Conservation (phyloP, 805 yeast genomes). For the Wickerhamomyces queroliae region DNA sequence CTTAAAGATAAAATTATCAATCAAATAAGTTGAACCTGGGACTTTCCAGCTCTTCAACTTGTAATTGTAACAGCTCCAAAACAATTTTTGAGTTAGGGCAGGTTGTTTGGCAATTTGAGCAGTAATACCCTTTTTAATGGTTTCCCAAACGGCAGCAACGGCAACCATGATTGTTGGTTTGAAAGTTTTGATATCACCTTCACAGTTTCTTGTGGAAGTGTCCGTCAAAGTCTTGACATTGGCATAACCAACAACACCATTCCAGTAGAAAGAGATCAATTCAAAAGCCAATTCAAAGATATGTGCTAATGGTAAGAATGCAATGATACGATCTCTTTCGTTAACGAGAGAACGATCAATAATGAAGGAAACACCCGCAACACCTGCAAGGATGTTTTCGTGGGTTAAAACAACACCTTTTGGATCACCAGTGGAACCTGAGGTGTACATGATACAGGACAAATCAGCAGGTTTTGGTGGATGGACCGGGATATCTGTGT, state of each 20-base stretch:
- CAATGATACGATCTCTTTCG: slow-evolving; percentile 66
- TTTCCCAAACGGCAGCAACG: slow-evolving; percentile 98
- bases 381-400: slow-evolving; percentile 69
- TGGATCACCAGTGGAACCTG: slow-evolving; percentile 77
- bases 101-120: slow-evolving; percentile 68
- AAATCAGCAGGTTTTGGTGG: slow-evolving; percentile 44
- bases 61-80: slow-evolving; percentile 83
- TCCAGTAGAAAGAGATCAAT: slow-evolving; percentile 79
- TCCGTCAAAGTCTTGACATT: slow-evolving; percentile 87
- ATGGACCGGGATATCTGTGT: slow-evolving; percentile 30
- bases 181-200: slow-evolving; percentile 82
- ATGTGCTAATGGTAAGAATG: slow-evolving; percentile 93
- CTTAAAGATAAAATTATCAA: slow-evolving; percentile 75
- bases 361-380: slow-evolving; percentile 72
- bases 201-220: slow-evolving; percentile 73
- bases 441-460: slow-evolving; percentile 66
- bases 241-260: slow-evolving; percentile 85
- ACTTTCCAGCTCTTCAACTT: slow-evolving; percentile 62
- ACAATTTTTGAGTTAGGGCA: slow-evolving; percentile 62
- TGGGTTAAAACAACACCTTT: slow-evolving; percentile 72
- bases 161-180: slow-evolving; percentile 95
- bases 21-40: slow-evolving; percentile 60
- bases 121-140: slow-evolving; percentile 86
- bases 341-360: slow-evolving; percentile 47
- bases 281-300: slow-evolving; percentile 92